These are phyloP conservation scores for Dioscorea zingiberensis DNA, from an alignment of 106 monocot species.

Conservation along the genomic window DNA sequence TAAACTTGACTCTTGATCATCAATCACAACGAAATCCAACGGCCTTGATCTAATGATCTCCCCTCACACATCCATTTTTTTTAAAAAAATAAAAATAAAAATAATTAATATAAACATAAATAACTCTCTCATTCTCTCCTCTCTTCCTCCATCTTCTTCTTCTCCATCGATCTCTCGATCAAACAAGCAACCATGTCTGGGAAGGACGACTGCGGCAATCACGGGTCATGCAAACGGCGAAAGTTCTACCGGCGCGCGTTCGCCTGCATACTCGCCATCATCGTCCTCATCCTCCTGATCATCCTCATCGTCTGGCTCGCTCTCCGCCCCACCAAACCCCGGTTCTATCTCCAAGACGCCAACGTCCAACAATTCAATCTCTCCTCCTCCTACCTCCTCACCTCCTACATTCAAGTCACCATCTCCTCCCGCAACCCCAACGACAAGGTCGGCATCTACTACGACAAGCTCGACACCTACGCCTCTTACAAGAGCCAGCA, in stretches of 20 bases:
- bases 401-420: conserved; percentile 22
- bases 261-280: conserved; percentile 11
- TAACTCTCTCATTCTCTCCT: neutral
- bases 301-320: conserved; percentile 52
- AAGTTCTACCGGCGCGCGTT: conserved; percentile 15
- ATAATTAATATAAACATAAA: too few species aligned
- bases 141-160: neutral
- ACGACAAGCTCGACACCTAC: conserved; percentile 45
- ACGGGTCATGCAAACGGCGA: conserved; percentile 14
- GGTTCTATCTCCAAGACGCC: conserved; percentile 48
- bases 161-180: neutral
- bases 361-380: conserved; percentile 29
- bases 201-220: conserved; percentile 27
- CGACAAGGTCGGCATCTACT: conserved; percentile 42
- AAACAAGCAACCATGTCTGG: neutral
- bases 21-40: neutral
- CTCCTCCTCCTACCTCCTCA: conserved; percentile 16
- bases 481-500: conserved; percentile 46
- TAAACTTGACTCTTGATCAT: neutral
- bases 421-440: conserved; percentile 57
- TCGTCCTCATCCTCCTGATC: conserved; percentile 37
- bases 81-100: too few species aligned
- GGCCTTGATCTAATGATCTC: neutral
- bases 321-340: conserved; percentile 65
- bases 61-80: neutral